phyloP scores from a whole-genome alignment of 2,329 filamentous ascomycete species.

The Fusarium sp. region DNA sequence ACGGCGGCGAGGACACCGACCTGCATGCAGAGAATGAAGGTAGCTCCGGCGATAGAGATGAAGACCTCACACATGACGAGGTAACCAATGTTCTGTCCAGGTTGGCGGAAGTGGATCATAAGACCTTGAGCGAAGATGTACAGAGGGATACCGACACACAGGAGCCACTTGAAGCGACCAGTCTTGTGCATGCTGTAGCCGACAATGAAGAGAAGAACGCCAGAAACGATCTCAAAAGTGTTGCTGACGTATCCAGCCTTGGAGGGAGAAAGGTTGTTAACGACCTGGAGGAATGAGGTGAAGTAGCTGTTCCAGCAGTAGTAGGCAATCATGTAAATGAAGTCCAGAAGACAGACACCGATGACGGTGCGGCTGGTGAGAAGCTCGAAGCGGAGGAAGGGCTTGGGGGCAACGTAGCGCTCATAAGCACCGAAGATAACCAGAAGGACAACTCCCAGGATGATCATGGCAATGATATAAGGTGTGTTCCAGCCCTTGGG shows the following conservation, averaged over 20 bases:
- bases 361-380: constrained; percentile 63
- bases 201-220: constrained; percentile 61
- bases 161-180: constrained; percentile 66
- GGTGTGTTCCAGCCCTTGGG: constrained; percentile 61
- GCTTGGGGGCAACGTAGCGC: constrained; percentile 63
- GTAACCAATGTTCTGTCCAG: constrained; percentile 51
- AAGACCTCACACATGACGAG: constrained; percentile 65
- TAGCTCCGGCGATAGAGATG: constrained; percentile 64
- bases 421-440: constrained; percentile 68
- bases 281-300: constrained; percentile 64
- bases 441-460: constrained; percentile 67
- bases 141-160: constrained; percentile 62
- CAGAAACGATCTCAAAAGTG: constrained; percentile 62
- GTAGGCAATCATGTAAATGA: constrained; percentile 58
- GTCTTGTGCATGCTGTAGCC: constrained; percentile 61
- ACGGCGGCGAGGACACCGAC: constrained; percentile 49
- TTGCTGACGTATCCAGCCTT: constrained; percentile 62
- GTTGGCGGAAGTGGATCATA: constrained; percentile 44
- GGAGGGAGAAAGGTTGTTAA: constrained; percentile 61
- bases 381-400: constrained; percentile 67
- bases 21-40: constrained; percentile 58
- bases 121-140: constrained; percentile 66
- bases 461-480: constrained; percentile 66
- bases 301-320: constrained; percentile 63
- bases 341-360: constrained; percentile 59